Conservation (phyloP, 352 stramenopile genomes). For the Phytopythium litorale region DNA sequence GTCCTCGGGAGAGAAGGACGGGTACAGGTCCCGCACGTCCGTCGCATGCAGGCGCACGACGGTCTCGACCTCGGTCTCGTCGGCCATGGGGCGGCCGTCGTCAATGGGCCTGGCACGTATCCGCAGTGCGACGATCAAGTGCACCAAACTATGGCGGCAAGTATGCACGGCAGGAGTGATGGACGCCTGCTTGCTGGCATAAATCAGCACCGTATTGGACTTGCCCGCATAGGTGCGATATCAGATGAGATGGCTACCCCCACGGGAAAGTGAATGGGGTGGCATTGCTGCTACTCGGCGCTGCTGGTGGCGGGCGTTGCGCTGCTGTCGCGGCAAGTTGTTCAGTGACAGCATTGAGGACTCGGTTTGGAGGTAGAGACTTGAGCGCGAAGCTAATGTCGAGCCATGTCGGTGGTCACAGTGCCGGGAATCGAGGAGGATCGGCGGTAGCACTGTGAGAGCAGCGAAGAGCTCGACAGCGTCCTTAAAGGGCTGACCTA, state of each 20-base stretch:
- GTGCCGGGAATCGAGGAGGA: too few species aligned
- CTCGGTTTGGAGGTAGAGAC: too few species aligned
- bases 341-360: too few species aligned
- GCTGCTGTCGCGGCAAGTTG: too few species aligned
- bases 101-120: background rate
- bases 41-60: slow-evolving; percentile 43
- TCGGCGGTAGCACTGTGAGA: too few species aligned
- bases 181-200: background rate
- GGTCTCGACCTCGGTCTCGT: slow-evolving; percentile 57
- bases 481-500: too few species aligned
- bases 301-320: too few species aligned
- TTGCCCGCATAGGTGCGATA: background rate
- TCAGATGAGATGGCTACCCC: slow-evolving; percentile 2
- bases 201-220: slow-evolving; percentile 5
- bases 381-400: too few species aligned
- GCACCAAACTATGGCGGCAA: background rate
- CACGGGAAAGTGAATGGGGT: too few species aligned
- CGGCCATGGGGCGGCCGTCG: slow-evolving; percentile 17
- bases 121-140: background rate
- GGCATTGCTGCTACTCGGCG: too few species aligned
- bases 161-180: slow-evolving; percentile 8
- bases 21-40: slow-evolving; percentile 51
- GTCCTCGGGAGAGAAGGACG: slow-evolving; percentile 30
- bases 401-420: too few species aligned
- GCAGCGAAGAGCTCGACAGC: too few species aligned